These are phyloP conservation scores for Pichia deserticola DNA, from an alignment of 805 yeast genomes.

Conservation along the genomic window DNA sequence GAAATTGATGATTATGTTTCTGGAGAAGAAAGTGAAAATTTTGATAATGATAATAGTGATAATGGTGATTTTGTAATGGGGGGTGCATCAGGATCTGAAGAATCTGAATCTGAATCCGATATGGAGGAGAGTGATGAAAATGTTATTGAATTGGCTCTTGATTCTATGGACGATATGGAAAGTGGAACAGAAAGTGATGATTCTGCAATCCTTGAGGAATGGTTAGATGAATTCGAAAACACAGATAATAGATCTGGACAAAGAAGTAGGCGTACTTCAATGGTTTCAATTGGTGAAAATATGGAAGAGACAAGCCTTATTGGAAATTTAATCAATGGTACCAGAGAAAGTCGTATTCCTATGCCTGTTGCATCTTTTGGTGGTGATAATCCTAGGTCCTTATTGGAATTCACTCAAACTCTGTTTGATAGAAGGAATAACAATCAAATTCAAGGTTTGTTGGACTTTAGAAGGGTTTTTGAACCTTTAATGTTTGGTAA, in stretches of 20 bases:
- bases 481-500: conserved; percentile 10
- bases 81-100: conserved; percentile 14
- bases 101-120: neutral
- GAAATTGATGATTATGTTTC: conserved; percentile 15
- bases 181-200: conserved; percentile 21
- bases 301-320: neutral
- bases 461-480: conserved; percentile 11
- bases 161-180: conserved; percentile 10
- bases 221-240: conserved; percentile 26
- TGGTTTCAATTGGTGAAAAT: neutral
- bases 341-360: neutral
- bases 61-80: conserved; percentile 7
- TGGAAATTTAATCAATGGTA: neutral
- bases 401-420: conserved; percentile 8
- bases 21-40: conserved; percentile 14
- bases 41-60: conserved; percentile 3
- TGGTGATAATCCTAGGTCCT: neutral
- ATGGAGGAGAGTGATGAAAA: conserved; percentile 12
- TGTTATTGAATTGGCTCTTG: conserved; percentile 22
- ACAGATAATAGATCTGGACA: conserved; percentile 17
- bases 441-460: neutral
- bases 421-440: conserved; percentile 7
- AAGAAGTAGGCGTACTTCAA: conserved; percentile 7
- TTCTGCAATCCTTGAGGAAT: conserved; percentile 26
- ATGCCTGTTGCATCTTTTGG: conserved; percentile 1